Conservation (phyloP, 129 eudicot species). For the Logfia minima region DNA sequence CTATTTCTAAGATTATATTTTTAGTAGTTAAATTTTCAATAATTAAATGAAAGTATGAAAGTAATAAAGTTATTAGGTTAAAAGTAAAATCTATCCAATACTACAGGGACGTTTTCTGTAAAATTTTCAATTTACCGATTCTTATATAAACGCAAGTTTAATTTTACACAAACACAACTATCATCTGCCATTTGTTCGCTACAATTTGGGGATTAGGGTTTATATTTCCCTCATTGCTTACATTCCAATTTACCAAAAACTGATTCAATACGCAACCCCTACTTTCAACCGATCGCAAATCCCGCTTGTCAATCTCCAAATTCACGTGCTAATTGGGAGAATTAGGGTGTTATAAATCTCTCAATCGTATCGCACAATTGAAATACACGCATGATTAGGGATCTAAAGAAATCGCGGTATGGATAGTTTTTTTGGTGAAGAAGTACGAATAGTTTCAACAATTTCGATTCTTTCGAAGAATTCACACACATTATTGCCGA, state of each 20-base stretch:
- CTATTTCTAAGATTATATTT: too few relatives aligned
- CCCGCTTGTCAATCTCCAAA: not conserved
- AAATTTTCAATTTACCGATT: not conserved
- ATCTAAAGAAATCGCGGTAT: conserved; percentile 31
- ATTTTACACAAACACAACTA: not conserved
- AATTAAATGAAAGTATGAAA: too few relatives aligned
- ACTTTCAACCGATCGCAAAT: not conserved
- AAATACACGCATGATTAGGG: conserved; percentile 30
- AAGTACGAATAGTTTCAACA: conserved; percentile 15
- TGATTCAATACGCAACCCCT: not conserved
- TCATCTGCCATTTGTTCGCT: not conserved
- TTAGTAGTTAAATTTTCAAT: too few relatives aligned
- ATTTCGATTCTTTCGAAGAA: conserved; percentile 19
- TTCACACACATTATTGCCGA: conserved; percentile 31
- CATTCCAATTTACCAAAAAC: not conserved
- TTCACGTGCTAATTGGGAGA: not conserved
- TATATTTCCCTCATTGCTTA: not conserved
- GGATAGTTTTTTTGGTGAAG: conserved; percentile 24
- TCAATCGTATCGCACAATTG: not conserved
- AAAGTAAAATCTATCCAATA: not conserved
- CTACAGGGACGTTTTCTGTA: conserved; percentile 4
- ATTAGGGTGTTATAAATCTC: not conserved
- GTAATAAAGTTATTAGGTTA: not conserved
- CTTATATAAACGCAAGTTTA: not conserved
- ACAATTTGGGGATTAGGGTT: not conserved